Conservation (phyloP, 2,329 filamentous ascomycete genomes). For the Ascomycota sp. region DNA sequence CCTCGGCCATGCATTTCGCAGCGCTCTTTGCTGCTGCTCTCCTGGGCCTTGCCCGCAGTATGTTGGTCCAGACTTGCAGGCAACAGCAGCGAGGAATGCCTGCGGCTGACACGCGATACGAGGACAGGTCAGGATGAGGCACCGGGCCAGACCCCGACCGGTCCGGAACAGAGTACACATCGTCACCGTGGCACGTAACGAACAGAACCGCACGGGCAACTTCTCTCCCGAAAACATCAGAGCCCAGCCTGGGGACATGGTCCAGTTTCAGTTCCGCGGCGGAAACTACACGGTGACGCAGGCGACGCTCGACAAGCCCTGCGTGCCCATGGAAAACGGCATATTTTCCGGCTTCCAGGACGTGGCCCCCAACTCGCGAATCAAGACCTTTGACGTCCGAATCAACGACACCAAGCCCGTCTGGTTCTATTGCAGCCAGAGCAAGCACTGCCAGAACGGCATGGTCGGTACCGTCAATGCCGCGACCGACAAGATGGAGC, state of each 20-base stretch:
- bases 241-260: conserved; percentile 39
- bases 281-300: conserved; percentile 66
- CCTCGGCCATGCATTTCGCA: no score
- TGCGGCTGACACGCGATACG: no score
- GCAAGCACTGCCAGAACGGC: conserved; percentile 50
- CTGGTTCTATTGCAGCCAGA: conserved; percentile 64
- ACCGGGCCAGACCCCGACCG: no score
- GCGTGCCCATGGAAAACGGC: conserved; percentile 38
- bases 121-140: no score
- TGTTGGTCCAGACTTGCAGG: no score
- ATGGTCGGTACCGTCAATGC: conserved; percentile 65
- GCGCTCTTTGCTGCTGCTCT: no score
- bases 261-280: conserved; percentile 46
- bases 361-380: conserved; percentile 29
- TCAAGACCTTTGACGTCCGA: conserved; percentile 50
- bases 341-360: conserved; percentile 51
- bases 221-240: conserved; percentile 48
- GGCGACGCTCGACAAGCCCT: conserved; percentile 53
- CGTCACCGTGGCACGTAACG: conserved; percentile 38
- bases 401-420: conserved; percentile 50
- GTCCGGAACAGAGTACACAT: no score
- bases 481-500: no score
- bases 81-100: no score
- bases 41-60: no score
- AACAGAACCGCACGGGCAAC: conserved; percentile 25